Conservation (phyloP, 148 eudicot species). For the Vaccinium macrocarpon region DNA sequence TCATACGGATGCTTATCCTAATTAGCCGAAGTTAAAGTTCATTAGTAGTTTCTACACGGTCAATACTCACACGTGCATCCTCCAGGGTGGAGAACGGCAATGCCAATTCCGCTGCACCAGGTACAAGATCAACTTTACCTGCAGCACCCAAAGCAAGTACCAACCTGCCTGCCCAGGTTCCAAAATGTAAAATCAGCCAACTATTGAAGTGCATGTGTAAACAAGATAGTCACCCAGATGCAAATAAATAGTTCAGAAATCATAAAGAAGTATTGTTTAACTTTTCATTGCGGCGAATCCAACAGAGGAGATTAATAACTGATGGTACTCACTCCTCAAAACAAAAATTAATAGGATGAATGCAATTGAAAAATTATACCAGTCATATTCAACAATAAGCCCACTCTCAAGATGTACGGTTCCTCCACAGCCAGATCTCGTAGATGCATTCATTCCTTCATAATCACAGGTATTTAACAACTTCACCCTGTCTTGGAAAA, state of each 20-base stretch:
- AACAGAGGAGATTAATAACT: neutral
- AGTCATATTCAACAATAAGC: constrained; percentile 82
- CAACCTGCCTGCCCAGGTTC: constrained; percentile 97
- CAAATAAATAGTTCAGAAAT: constrained; percentile 11
- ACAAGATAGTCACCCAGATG: neutral
- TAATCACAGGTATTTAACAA: constrained; percentile 55
- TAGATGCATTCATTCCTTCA: constrained; percentile 37
- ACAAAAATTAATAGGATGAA: neutral
- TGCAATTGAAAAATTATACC: constrained; percentile 45
- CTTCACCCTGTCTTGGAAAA: constrained; percentile 82
- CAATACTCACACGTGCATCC: constrained; percentile 81
- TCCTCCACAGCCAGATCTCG: constrained; percentile 57
- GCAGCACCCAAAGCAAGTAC: constrained; percentile 99
- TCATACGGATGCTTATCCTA: neutral
- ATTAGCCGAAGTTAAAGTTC: neutral
- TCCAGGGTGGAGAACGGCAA: constrained; percentile 88
- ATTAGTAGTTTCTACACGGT: neutral
- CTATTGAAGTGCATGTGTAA: constrained; percentile 6
- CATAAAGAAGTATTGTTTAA: neutral
- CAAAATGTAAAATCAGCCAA: constrained; percentile 48
- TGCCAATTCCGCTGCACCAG: constrained; percentile 83
- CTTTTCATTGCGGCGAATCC: neutral
- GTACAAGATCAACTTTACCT: constrained; percentile 74
- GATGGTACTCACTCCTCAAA: neutral
- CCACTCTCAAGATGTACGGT: constrained; percentile 92